Conservation (phyloP, 257 asterid genomes). For the Capsicum chinense region DNA sequence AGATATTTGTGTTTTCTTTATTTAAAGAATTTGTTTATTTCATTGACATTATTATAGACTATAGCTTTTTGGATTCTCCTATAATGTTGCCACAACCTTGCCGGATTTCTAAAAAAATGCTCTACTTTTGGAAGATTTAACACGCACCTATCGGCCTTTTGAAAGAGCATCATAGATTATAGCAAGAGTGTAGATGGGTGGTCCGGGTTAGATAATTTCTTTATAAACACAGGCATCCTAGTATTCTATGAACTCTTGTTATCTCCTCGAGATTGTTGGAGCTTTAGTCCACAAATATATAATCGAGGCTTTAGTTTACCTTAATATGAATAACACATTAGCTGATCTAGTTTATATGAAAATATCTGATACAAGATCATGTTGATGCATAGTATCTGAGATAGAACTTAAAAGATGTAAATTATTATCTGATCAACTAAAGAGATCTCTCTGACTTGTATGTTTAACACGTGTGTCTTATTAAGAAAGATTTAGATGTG, state of each 20-base stretch:
- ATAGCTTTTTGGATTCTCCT: too few species aligned
- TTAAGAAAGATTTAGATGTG: too few species aligned
- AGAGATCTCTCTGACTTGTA: too few species aligned
- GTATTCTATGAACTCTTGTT: not conserved
- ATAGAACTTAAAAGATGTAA: too few species aligned
- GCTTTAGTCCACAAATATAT: not conserved
- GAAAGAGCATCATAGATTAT: too few species aligned
- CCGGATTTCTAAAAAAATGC: too few species aligned
- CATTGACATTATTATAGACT: not conserved
- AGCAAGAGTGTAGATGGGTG: not conserved
- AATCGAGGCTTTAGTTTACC: not conserved
- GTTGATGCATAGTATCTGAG: not conserved
- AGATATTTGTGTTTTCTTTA: not conserved
- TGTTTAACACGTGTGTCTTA: too few species aligned
- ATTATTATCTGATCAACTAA: too few species aligned
- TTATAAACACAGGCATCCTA: not conserved
- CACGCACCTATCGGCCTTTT: too few species aligned
- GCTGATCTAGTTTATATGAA: not conserved
- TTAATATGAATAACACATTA: not conserved
- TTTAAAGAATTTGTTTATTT: not conserved
- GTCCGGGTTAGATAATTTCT: not conserved
- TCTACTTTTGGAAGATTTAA: too few species aligned
- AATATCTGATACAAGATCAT: not conserved
- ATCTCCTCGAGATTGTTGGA: not conserved
- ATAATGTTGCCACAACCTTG: too few species aligned